Evolutionary conservation across 441 rosid species (phyloP).

Genomic region (Biscutella laevigata): DNA sequence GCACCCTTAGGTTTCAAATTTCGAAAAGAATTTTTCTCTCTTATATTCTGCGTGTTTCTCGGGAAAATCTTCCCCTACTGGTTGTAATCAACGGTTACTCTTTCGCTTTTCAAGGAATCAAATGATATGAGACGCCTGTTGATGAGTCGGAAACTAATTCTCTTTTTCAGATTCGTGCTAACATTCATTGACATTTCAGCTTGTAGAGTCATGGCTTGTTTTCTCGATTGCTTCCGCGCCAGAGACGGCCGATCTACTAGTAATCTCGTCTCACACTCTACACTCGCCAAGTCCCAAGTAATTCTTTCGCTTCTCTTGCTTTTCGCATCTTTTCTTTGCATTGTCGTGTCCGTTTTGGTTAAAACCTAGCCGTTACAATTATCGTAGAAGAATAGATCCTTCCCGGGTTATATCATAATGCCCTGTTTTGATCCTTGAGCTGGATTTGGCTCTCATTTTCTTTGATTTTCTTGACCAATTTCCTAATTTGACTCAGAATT

Average conservation of each 20-base stretch:
- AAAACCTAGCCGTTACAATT: not conserved
- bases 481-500: not conserved
- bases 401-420: not conserved
- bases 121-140: slow-evolving; percentile 41
- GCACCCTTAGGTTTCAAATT: slow-evolving; percentile 20
- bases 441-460: not conserved
- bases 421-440: slow-evolving; percentile 3
- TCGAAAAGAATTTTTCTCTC: slow-evolving; percentile 11
- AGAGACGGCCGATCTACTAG: slow-evolving; percentile 36
- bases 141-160: slow-evolving; percentile 31
- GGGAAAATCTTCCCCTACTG: slow-evolving; percentile 12
- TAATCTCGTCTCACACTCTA: slow-evolving; percentile 31
- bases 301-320: not conserved
- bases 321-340: not conserved
- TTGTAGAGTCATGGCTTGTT: slow-evolving; percentile 63
- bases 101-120: slow-evolving; percentile 5
- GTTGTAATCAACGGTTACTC: not conserved
- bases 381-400: not conserved
- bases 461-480: slow-evolving; percentile 7
- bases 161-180: slow-evolving; percentile 31
- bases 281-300: slow-evolving; percentile 30
- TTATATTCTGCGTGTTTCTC: slow-evolving; percentile 16
- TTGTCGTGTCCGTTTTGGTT: slow-evolving; percentile 6
- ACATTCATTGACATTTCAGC: slow-evolving; percentile 37
- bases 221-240: slow-evolving; percentile 65